A percentile compares a stretch with the other conserved stretches of the same genome.
Evolutionary conservation across 495 filamentous ascomycete species (phyloP).

Genomic region (Cudoniella acicularis): DNA sequence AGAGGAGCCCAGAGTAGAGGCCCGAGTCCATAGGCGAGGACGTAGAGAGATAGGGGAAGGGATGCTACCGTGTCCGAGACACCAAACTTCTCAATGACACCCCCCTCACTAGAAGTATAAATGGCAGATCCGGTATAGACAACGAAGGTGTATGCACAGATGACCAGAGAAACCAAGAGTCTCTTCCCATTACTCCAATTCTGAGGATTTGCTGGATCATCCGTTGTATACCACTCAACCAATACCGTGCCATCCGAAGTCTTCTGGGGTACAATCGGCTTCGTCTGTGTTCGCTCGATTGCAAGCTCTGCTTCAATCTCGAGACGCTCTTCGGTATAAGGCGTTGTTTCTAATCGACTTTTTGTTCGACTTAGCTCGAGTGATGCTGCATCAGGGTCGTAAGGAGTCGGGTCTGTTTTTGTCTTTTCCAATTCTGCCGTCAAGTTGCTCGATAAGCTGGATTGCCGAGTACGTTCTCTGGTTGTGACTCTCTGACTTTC

Average conservation of each 20-base stretch:
- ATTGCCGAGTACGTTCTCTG: slow-evolving; percentile 6
- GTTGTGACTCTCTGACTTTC: neutral
- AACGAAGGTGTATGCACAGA: slow-evolving; percentile 48
- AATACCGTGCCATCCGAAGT: slow-evolving; percentile 46
- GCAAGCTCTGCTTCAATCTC: slow-evolving; percentile 40
- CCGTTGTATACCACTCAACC: slow-evolving; percentile 53
- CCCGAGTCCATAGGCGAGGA: slow-evolving; percentile 58
- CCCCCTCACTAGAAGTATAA: slow-evolving; percentile 41
- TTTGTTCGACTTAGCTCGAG: slow-evolving; percentile 34
- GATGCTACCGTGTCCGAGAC: slow-evolving; percentile 51
- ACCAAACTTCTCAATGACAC: slow-evolving; percentile 44
- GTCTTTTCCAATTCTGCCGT: slow-evolving; percentile 12
- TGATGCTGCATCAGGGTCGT: slow-evolving; percentile 54
- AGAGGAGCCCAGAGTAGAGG: slow-evolving; percentile 38
- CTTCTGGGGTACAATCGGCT: slow-evolving; percentile 42
- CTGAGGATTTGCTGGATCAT: slow-evolving; percentile 48
- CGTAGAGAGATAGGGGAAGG: slow-evolving; percentile 51
- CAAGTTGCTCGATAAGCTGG: neutral
- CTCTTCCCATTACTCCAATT: slow-evolving; percentile 45
- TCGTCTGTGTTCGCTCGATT: slow-evolving; percentile 41
- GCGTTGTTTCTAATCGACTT: slow-evolving; percentile 30
- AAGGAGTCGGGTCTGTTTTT: slow-evolving; percentile 38
- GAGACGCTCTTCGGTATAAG: slow-evolving; percentile 37
- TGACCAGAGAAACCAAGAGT: slow-evolving; percentile 42
- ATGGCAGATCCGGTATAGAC: slow-evolving; percentile 48